Base-by-base conservation (phyloP, 208 protist genomes). In the Acanthamoeba royreba region DNA sequence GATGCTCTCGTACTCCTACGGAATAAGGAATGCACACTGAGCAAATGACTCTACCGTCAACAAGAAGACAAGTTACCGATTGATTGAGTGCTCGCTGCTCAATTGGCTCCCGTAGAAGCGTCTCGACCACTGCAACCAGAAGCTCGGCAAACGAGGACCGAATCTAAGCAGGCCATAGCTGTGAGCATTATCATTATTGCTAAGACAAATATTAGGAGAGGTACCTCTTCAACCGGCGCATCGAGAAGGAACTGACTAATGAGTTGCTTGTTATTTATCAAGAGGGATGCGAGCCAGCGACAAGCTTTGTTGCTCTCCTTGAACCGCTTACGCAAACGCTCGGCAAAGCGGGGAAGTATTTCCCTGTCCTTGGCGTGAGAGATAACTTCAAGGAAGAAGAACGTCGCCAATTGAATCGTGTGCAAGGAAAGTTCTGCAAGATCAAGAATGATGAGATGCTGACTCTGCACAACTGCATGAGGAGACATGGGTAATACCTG, bases 371-470 rank as follows among this genome's bases (percentile, higher is more conserved):
- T 53, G 28, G 81, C 43, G 81, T 88, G 81, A 11, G 81, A 88
- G 47, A 88, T 88, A 15, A 88, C 49, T 38, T 88, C 81, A 28
- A 88, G 81, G 81, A 88, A 88, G 81, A 88, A 88, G 81, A 88
- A 88, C 17, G 69, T 81, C 40, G 69, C 69, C 69, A 81, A 35
- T 22, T 81, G 69, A 4, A 81, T 22, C 9, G 69, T 81, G 17
- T n/a, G 69, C 35, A 81, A 42, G 22, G 40, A 8, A 11, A n/a
- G n/a, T n/a, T n/a, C n/a, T n/a, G 33, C 38, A 79, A 33, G 35
- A n/a, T n/a, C n/a, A 11, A 1, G 66, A 13, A 33, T 0, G 38
- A n/a, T 19, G 66, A n/a, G n/a, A n/a, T n/a, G n/a, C n/a, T n/a
- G n/a, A n/a, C n/a, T n/a, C n/a, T n/a, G n/a, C n/a, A n/a, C n/a